Conservation (phyloP, 2,329 filamentous ascomycete species). For the Nigrospora osmanthi region DNA sequence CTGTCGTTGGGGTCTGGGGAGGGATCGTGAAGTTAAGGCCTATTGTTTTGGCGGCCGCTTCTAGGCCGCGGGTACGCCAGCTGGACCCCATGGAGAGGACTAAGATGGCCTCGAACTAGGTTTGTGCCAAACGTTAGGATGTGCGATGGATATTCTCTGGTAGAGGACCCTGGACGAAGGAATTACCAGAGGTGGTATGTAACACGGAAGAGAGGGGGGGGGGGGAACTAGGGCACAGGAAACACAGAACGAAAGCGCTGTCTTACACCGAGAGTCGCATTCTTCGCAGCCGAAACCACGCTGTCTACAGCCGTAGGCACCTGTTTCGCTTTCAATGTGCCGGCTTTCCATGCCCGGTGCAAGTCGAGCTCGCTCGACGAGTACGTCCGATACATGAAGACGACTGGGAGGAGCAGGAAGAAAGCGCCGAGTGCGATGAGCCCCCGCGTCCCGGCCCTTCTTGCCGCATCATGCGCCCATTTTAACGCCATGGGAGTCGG, state of each 20-base stretch:
- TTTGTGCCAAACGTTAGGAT: not conserved
- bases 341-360: not conserved
- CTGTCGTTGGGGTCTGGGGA: constrained; percentile 18
- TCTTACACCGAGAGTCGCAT: constrained; percentile 1
- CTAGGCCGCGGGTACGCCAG: constrained; percentile 26
- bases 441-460: not conserved
- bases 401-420: not conserved
- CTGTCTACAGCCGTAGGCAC: not conserved
- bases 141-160: not conserved
- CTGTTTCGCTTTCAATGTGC: not conserved
- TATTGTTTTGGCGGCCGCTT: constrained; percentile 22
- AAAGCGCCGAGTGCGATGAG: not conserved
- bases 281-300: not conserved
- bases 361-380: not conserved
- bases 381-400: not conserved
- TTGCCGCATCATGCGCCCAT: not conserved
- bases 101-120: constrained; percentile 18
- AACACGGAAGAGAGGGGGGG: too few species aligned
- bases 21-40: constrained; percentile 23
- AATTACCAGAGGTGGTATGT: too few species aligned
- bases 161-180: not conserved
- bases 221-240: not conserved
- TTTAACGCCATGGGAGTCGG: too few species aligned
- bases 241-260: not conserved
- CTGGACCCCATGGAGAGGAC: constrained; percentile 16